These are phyloP conservation scores for Hypoxylon trugodes DNA, from an alignment of 495 filamentous ascomycete genomes.

Conservation along the genomic window DNA sequence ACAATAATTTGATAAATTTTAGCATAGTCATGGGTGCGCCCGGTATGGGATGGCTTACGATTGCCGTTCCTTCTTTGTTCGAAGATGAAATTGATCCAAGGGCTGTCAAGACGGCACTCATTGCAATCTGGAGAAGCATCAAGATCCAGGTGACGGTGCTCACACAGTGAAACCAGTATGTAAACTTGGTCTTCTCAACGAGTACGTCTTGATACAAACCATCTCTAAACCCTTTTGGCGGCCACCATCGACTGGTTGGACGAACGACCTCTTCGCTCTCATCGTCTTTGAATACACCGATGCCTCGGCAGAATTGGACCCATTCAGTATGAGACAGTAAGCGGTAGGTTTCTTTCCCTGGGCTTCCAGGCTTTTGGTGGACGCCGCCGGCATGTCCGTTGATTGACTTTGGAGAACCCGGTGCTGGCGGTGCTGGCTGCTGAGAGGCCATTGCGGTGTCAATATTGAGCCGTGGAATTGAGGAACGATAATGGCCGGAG, in stretches of 20 bases:
- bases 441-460: slow-evolving; percentile 32
- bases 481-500: slow-evolving; percentile 15
- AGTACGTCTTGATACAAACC: slow-evolving; percentile 56
- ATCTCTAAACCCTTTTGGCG: slow-evolving; percentile 53
- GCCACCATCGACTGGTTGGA: slow-evolving; percentile 53
- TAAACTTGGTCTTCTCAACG: slow-evolving; percentile 51
- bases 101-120: slow-evolving; percentile 56
- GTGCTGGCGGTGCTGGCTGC: slow-evolving; percentile 1
- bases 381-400: slow-evolving; percentile 8
- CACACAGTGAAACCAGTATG: slow-evolving; percentile 45
- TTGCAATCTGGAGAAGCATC: slow-evolving; percentile 54
- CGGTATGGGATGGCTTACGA: slow-evolving; percentile 33
- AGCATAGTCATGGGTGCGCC: neutral
- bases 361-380: slow-evolving; percentile 12
- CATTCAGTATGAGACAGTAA: slow-evolving; percentile 53
- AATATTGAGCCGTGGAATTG: slow-evolving; percentile 20
- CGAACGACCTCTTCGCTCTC: slow-evolving; percentile 54
- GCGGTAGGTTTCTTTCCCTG: slow-evolving; percentile 40
- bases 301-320: slow-evolving; percentile 54
- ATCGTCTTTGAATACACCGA: slow-evolving; percentile 55
- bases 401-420: slow-evolving; percentile 27
- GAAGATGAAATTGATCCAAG: slow-evolving; percentile 46
- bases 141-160: slow-evolving; percentile 50
- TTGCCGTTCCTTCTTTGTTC: slow-evolving; percentile 39
- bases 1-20: neutral